Evolutionary conservation across 2,329 filamentous ascomycete species (phyloP), one percentile per base, ranked within the genome.

Genomic region (Pseudocercospora cruenta): DNA sequence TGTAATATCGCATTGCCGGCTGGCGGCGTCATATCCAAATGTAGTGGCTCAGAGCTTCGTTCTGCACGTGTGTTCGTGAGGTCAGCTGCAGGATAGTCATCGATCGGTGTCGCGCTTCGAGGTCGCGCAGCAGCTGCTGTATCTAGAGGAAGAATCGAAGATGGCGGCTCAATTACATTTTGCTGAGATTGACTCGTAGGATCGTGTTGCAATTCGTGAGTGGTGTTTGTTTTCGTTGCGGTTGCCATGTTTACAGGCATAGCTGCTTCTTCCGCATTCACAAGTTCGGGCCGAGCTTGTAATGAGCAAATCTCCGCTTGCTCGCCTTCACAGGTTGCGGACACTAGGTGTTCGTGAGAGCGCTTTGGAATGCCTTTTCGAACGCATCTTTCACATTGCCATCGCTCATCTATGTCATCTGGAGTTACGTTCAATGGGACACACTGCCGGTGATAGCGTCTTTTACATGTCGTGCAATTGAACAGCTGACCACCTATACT

Each of bases 381-480:
- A 3, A 36, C 14, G 14, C 55, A 58, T 19, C 26, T 16, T 26
- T 58, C 55, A 24, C 55, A 58, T 33, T 58, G 55, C 55, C 55
- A 58, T 4, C 8, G 10, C 28, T 22, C 5, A 43, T 43, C 31
- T 22, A 54, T 62, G 53, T 70, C 62, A 43, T 68, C 57, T 7
- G 60, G 62, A 28, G 49, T 45, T 10, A 60, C 19, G 24, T 49
- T 16, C 24, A 58, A 22, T 19, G 28, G 43, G n/a, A 58, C 62
- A 36, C 67, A 70, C 33, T 64, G 55, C 19, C 65, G 62, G 26
- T 70, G 67, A 45, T 70, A 70, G 12, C 63, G 60, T n/a, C 67
- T 62, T 6, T 28, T 4, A 53, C 69, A 70, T 14, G 60, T 65
- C 33, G 67, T 57, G 59, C 69, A 70, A 6, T 49, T 14, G 7